Evolutionary conservation across 2,329 filamentous ascomycete genomes (phyloP).

Genomic region (Colletotrichum sp.): DNA sequence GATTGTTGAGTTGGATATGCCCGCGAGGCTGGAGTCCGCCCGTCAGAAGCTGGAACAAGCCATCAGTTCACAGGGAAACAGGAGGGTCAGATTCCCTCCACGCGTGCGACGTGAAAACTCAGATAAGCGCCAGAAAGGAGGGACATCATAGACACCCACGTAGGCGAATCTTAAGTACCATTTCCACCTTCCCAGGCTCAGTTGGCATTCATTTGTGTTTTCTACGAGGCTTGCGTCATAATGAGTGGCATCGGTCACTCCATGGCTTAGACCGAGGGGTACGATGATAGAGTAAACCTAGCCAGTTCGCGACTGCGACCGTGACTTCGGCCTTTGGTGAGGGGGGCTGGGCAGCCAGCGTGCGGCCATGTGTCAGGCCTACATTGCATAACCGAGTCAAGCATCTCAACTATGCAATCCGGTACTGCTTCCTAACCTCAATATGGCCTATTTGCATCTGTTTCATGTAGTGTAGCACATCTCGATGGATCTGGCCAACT

Average conservation of each 20-base stretch:
- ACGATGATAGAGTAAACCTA: neutral
- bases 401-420: too few relatives aligned
- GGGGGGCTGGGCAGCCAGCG: neutral
- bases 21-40: neutral
- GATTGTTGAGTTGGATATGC: neutral
- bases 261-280: too few relatives aligned
- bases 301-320: neutral
- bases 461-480: too few relatives aligned
- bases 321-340: neutral
- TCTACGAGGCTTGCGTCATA: too few relatives aligned
- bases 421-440: too few relatives aligned
- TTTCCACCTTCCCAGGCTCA: too few relatives aligned
- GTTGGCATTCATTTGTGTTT: too few relatives aligned
- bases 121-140: neutral
- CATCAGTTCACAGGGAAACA: neutral
- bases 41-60: neutral
- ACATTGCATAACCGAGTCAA: too few relatives aligned
- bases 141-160: neutral
- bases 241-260: neutral
- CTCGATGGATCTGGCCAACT: too few relatives aligned
- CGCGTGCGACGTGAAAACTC: neutral
- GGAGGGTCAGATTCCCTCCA: neutral
- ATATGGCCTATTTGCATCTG: too few relatives aligned
- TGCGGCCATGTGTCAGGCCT: too few relatives aligned
- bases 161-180: too few relatives aligned